phyloP scores from a whole-genome alignment of 192 early-diverging fungal species.

The Podila clonocystis region DNA sequence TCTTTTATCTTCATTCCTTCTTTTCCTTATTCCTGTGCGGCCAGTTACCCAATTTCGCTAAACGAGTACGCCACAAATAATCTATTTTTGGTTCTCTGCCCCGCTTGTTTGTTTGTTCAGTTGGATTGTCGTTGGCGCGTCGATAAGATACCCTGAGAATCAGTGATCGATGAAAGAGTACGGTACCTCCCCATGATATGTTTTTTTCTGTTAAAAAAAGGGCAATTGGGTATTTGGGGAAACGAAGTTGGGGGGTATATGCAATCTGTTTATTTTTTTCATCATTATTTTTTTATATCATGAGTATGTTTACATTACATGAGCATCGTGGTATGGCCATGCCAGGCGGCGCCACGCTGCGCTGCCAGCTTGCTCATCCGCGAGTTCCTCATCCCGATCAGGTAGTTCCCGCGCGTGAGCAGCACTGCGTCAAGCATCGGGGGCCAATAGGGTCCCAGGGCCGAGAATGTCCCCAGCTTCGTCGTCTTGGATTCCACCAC shows the following conservation, averaged over 20 bases:
- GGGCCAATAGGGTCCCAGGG: slow-evolving; percentile 31
- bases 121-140: too few relatives aligned
- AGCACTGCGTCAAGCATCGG: slow-evolving; percentile 42
- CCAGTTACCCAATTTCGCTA: too few relatives aligned
- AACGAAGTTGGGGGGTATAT: not conserved
- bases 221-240: not conserved
- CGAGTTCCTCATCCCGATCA: slow-evolving; percentile 42
- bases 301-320: slow-evolving; percentile 21
- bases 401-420: slow-evolving; percentile 38
- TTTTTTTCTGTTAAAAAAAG: not conserved
- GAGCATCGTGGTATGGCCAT: slow-evolving; percentile 27
- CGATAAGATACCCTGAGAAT: too few relatives aligned
- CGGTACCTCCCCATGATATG: too few relatives aligned
- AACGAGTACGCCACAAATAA: too few relatives aligned
- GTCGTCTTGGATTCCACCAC: slow-evolving; percentile 11
- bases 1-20: too few relatives aligned
- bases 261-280: too few relatives aligned
- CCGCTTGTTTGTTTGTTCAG: too few relatives aligned
- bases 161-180: too few relatives aligned
- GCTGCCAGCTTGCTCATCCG: slow-evolving; percentile 37
- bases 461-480: slow-evolving; percentile 21
- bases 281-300: not conserved
- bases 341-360: slow-evolving; percentile 29
- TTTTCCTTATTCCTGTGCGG: too few relatives aligned
- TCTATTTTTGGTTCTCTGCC: too few relatives aligned